Percentiles rank a stretch among this genome's conserved stretches.
Conservation (phyloP, 768 basidiomycete genomes). For the Termitomyces sp. region DNA sequence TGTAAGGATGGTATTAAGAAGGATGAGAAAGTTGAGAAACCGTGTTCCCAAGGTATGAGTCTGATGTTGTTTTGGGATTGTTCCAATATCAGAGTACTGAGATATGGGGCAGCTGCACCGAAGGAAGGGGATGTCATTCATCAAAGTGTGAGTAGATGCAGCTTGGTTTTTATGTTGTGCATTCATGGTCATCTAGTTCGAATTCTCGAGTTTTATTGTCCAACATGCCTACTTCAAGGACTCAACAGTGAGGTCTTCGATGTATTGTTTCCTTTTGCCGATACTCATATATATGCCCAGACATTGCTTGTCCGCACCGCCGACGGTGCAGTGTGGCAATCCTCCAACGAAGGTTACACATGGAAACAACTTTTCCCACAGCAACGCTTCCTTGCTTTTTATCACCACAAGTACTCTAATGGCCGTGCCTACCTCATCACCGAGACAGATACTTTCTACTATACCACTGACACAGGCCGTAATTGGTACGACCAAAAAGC, state of each 20-base stretch:
- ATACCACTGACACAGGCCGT: constrained; percentile 79
- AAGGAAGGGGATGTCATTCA: constrained; percentile 72
- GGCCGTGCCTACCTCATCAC: constrained; percentile 94
- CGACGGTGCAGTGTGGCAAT: constrained; percentile 87
- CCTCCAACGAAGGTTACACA: constrained; percentile 88
- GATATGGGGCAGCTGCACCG: constrained; percentile 57
- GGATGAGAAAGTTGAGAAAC: constrained; percentile 65
- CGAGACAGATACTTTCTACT: constrained; percentile 50
- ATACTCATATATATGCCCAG: constrained; percentile 24
- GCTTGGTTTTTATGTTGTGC: not conserved
- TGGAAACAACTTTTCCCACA: constrained; percentile 67
- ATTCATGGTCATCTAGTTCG: constrained; percentile 37
- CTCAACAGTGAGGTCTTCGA: constrained; percentile 46
- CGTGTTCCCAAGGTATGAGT: constrained; percentile 75
- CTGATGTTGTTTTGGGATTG: not conserved
- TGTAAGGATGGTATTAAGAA: constrained; percentile 70
- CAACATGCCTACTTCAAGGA: constrained; percentile 85
- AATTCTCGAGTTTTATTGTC: constrained; percentile 57
- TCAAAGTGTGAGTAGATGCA: constrained; percentile 48
- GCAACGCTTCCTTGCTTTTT: constrained; percentile 73
- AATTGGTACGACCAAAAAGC: constrained; percentile 56
- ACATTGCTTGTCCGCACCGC: constrained; percentile 78
- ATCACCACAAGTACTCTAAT: constrained; percentile 72
- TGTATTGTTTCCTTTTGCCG: not conserved
- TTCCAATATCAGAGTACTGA: not conserved